These are phyloP conservation scores for Gautieria morchelliformis DNA, from an alignment of 768 basidiomycete genomes.

Conservation along the genomic window DNA sequence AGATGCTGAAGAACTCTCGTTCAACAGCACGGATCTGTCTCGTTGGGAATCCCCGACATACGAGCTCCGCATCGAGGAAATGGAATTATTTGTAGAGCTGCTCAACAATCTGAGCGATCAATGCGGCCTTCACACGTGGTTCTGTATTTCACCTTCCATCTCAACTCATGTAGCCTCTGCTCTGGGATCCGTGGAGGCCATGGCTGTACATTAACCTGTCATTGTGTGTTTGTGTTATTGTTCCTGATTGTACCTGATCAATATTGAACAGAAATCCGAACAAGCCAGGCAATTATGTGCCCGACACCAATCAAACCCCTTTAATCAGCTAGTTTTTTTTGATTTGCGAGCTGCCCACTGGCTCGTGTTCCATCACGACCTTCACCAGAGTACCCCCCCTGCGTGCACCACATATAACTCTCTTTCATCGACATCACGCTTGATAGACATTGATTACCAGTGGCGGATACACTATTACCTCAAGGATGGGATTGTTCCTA, in stretches of 20 bases:
- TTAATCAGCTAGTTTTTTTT: background rate
- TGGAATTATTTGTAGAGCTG: background rate
- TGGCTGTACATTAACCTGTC: background rate
- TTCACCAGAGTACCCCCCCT: too few relatives aligned
- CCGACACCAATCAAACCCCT: background rate
- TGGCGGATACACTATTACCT: background rate
- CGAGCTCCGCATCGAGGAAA: background rate
- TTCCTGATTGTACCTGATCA: background rate
- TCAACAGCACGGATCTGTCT: background rate
- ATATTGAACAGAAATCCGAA: background rate
- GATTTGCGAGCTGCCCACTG: background rate
- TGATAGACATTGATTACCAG: background rate
- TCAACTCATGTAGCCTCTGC: background rate
- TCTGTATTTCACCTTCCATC: background rate
- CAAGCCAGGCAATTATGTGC: too few relatives aligned
- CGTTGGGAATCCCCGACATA: background rate
- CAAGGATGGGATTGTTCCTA: too few relatives aligned
- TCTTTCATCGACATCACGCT: too few relatives aligned
- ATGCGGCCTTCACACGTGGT: background rate
- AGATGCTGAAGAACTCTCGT: background rate
- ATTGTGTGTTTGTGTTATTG: too few relatives aligned
- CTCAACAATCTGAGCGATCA: background rate
- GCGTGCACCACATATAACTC: too few relatives aligned
- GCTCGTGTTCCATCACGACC: background rate
- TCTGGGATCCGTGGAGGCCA: background rate